Evolutionary conservation across 768 basidiomycete genomes (phyloP), one percentile per base, ranked within the genome.

Genomic region (Lactifluus pinguis): DNA sequence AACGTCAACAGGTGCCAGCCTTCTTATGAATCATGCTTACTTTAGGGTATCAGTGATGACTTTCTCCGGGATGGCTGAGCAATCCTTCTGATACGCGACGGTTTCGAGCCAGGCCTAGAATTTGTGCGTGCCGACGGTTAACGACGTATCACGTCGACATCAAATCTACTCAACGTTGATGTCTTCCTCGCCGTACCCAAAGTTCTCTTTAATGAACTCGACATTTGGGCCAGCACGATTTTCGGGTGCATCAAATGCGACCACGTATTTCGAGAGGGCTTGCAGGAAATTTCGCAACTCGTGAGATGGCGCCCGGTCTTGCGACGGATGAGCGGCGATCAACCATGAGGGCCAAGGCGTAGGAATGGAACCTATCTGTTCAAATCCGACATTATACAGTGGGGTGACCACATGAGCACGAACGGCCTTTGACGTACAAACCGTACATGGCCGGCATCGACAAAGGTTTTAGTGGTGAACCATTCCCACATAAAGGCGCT

Each of bases 341-440:
- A 91, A 75, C 95, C 95, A 99, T 0, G 92, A 95, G 14, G 94
- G 91, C 95, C 95, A 99, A 0, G 95, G 95, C 0, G 95, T 98
- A 41, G 86, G 85, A 6, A 92, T 85, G 9, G 87, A 84, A 14
- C 89, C 87, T 64, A 92, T 91, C 89, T 92, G 57, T 42, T 38
- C 8, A 38, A 38, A 29, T 8, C 19, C 19, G 30, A 15, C 3
- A 15, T 9, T 9, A n/a, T 34, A 19, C 39, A 41, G 1, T 17
- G 9, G 9, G 6, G 25, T 8, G 41, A 7, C 6, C 11, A 17
- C 17, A 17, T 39, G 4, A 17, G 4, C n/a, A 30, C 8, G 48
- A 59, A 48, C 34, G 53, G 41, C 36, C 30, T 7, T 42, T 34
- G 38, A 77, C 90, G 71, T 71, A 95, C 93, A 73, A 94, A 93